phyloP scores from a whole-genome alignment of 1,139 yeast genomes.

The Yamadazyma taylorii region DNA sequence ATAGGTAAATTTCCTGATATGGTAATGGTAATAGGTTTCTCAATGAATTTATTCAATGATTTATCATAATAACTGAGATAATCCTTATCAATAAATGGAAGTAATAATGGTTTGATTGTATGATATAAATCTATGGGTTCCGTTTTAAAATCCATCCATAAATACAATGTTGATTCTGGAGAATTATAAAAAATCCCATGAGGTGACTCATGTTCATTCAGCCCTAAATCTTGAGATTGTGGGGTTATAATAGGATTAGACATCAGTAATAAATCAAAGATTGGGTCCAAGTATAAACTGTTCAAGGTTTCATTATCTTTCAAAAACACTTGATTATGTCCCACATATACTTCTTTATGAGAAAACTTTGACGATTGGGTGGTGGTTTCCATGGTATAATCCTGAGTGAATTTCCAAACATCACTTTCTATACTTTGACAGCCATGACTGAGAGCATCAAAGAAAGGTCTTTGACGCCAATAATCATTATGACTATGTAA shows the following conservation, averaged over 20 bases:
- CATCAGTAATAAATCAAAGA: slow-evolving; percentile 47
- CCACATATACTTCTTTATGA: slow-evolving; percentile 55
- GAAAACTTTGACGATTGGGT: slow-evolving; percentile 24
- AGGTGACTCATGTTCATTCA: slow-evolving; percentile 1
- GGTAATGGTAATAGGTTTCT: slow-evolving; percentile 41
- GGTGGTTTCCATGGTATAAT: slow-evolving; percentile 22
- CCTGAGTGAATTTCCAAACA: slow-evolving; percentile 53
- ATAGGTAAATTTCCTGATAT: slow-evolving; percentile 45
- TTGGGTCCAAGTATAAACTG: slow-evolving; percentile 54
- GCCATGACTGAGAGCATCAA: slow-evolving; percentile 62
- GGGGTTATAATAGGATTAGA: slow-evolving; percentile 30
- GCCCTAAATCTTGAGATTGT: neutral
- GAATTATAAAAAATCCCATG: slow-evolving; percentile 37
- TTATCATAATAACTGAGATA: slow-evolving; percentile 36
- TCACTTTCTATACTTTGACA: slow-evolving; percentile 70
- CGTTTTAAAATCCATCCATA: slow-evolving; percentile 47
- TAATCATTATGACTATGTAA: slow-evolving; percentile 79
- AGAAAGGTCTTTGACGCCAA: slow-evolving; percentile 62
- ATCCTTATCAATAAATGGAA: slow-evolving; percentile 32
- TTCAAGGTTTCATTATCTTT: slow-evolving; percentile 45
- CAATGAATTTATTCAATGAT: slow-evolving; percentile 21
- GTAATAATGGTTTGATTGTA: slow-evolving; percentile 28
- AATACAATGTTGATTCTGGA: slow-evolving; percentile 39
- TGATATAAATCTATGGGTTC: slow-evolving; percentile 34
- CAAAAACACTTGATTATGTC: slow-evolving; percentile 57